These are phyloP conservation scores for Ascochyta clinopodiicola DNA, from an alignment of 2,329 filamentous ascomycete genomes.

Conservation along the genomic window DNA sequence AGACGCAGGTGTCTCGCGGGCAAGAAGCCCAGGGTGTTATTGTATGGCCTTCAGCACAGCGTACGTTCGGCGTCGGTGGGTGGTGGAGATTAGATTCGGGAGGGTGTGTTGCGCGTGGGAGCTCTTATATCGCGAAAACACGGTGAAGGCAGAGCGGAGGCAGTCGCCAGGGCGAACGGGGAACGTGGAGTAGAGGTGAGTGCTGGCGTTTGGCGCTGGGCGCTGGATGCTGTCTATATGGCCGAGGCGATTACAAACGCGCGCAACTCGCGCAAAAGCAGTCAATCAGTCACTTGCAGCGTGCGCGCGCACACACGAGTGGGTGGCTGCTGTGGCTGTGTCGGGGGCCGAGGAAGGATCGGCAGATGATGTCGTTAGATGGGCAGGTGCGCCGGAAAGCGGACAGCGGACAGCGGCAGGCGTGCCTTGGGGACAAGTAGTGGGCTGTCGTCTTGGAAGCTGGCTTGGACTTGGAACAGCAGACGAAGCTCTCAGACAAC, in stretches of 20 bases:
- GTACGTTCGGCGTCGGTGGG: constrained; percentile 35
- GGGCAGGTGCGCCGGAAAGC: constrained; percentile 19
- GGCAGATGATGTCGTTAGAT: constrained; percentile 16
- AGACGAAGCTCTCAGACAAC: constrained; percentile 11
- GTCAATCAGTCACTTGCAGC: background rate
- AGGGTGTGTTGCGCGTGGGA: constrained; percentile 36
- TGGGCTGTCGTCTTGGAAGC: constrained; percentile 11
- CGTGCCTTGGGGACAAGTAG: constrained; percentile 5
- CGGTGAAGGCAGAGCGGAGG: constrained; percentile 24
- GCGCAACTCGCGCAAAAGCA: constrained; percentile 12
- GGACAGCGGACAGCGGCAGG: background rate
- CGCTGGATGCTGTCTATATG: background rate
- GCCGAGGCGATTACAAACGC: constrained; percentile 8
- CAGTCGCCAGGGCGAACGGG: constrained; percentile 13
- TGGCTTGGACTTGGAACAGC: constrained; percentile 11
- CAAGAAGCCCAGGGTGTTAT: constrained; percentile 48
- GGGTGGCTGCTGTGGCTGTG: constrained; percentile 20
- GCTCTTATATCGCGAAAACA: constrained; percentile 38
- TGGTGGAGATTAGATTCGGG: constrained; percentile 40
- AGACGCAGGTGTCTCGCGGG: constrained; percentile 51
- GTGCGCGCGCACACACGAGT: background rate
- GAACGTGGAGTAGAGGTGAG: background rate
- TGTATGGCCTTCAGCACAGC: constrained; percentile 47
- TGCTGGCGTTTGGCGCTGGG: background rate
- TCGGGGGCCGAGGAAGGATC: constrained; percentile 17